phyloP scores from a whole-genome alignment of 129 eudicot genomes.

The Dittrichia graveolens region DNA sequence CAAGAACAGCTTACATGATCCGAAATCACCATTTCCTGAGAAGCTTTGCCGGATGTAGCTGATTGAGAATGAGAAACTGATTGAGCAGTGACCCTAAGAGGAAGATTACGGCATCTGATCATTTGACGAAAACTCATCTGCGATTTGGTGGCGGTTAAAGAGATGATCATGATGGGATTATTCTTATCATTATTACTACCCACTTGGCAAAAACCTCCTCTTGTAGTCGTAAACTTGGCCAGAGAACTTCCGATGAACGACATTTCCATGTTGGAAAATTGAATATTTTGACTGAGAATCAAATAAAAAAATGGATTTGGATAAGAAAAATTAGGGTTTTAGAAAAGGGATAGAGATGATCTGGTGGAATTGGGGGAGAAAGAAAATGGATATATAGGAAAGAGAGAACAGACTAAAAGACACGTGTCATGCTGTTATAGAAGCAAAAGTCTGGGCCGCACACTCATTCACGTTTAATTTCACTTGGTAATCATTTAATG shows the following conservation, averaged over 20 bases:
- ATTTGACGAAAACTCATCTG: slow-evolving; percentile 23
- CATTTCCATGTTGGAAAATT: slow-evolving; percentile 24
- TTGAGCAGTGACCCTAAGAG: slow-evolving; percentile 14
- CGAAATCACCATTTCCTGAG: background rate
- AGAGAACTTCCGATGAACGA: slow-evolving; percentile 28
- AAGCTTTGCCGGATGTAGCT: slow-evolving; percentile 22
- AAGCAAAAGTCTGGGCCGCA: slow-evolving; percentile 25
- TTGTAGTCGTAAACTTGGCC: slow-evolving; percentile 8
- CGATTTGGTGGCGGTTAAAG: slow-evolving; percentile 11
- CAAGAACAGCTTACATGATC: slow-evolving; percentile 24
- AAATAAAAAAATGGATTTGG: slow-evolving; percentile 8
- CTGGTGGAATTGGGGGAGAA: slow-evolving; percentile 1
- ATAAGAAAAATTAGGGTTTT: slow-evolving; percentile 1
- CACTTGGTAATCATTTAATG: slow-evolving; percentile 21
- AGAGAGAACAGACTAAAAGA: background rate
- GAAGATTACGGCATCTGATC: slow-evolving; percentile 17
- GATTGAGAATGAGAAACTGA: slow-evolving; percentile 18
- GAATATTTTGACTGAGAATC: background rate
- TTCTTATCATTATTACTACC: background rate
- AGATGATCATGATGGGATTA: slow-evolving; percentile 8
- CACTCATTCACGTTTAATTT: background rate
- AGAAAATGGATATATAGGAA: slow-evolving; percentile 26
- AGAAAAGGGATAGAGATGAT: slow-evolving; percentile 15
- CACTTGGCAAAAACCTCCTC: background rate
- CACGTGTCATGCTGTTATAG: slow-evolving; percentile 27